Base-by-base conservation (phyloP, 2,329 filamentous ascomycete genomes). In the Arachnomyces sp. region DNA sequence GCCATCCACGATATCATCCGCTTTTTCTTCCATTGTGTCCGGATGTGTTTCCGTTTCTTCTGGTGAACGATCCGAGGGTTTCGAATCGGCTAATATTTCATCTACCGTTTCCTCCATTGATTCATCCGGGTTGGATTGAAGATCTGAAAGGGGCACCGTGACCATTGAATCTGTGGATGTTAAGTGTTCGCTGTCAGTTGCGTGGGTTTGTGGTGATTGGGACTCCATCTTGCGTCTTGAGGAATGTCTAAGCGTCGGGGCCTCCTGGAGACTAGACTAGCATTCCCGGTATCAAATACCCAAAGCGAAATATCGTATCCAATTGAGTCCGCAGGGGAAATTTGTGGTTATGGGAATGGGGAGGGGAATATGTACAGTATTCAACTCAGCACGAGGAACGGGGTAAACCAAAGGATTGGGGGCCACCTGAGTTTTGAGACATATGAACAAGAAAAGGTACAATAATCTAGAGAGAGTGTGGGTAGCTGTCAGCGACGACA, bases 131-230 rank as follows among this genome's bases (percentile, higher is more conserved):
- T 52, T 79, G 53, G 51, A 70, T 53, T 51, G 75, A 61, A 43
- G 73, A 68, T 86, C 82, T 14, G 83, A 86, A 36, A 87, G 69
- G 40, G 82, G 75, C 33, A 87, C 83, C 6, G 83, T 87, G 34
- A 87, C 82, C 80, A 87, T 82, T 14, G 84, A 87, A 62, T 86
- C 82, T 37, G 68, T 72, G 15, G 68, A 58, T 40, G 55, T 55
- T 1, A 51, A 49, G 28, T 42, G 53, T 28, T 53, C 53, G 34
- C 41, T 39, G 40, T 54, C 51, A 5, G 21, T 25, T 9, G 51
- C 44, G 25, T 45, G 42, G 28, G 41, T 43, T 12, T 52, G 52
- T 34, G 55, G 52, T 25, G 41, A 44, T 36, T 46, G 40, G 34
- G 46, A 38, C 32, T 54, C 50, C 11, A 11, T 14, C 21, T 5